Evolutionary conservation across 164 flowering plant species (phyloP).

Genomic region (Berberis vulgaris): DNA sequence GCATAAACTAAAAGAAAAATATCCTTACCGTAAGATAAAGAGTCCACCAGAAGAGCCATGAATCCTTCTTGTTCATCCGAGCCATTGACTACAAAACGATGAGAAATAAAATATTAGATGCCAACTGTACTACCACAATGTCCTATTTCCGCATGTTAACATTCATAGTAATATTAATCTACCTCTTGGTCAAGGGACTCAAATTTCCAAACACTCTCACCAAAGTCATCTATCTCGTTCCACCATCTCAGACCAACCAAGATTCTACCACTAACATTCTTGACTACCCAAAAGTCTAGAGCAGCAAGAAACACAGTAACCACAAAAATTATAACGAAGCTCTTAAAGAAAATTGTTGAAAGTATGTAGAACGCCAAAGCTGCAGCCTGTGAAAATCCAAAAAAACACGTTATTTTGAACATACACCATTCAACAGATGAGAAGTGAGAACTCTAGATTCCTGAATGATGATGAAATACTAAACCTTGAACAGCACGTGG

Average conservation of each 20-base stretch:
- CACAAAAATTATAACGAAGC: conserved; percentile 90
- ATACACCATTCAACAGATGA: neutral
- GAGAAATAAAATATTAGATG: conserved; percentile 10
- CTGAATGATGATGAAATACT: neutral
- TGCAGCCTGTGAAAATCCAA: conserved; percentile 46
- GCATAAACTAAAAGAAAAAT: neutral
- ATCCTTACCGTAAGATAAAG: conserved; percentile 76
- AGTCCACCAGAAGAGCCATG: conserved; percentile 99
- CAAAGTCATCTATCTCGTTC: conserved; percentile 91
- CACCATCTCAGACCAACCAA: conserved; percentile 97
- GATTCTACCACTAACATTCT: conserved; percentile 93
- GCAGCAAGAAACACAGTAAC: conserved; percentile 87
- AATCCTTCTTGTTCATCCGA: conserved; percentile 95
- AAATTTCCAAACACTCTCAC: conserved; percentile 93
- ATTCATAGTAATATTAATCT: neutral
- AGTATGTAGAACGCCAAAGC: conserved; percentile 92
- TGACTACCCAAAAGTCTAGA: conserved; percentile 97
- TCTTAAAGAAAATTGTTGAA: conserved; percentile 69
- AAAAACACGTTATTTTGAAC: neutral
- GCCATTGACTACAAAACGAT: conserved; percentile 60
- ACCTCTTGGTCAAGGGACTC: conserved; percentile 98
- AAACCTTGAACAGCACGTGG: conserved; percentile 90
- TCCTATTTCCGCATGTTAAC: no score
- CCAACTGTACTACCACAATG: neutral
- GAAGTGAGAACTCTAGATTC: neutral